These are phyloP conservation scores for Triadica sebifera DNA, from an alignment of 345 rosid genomes.

Conservation along the genomic window DNA sequence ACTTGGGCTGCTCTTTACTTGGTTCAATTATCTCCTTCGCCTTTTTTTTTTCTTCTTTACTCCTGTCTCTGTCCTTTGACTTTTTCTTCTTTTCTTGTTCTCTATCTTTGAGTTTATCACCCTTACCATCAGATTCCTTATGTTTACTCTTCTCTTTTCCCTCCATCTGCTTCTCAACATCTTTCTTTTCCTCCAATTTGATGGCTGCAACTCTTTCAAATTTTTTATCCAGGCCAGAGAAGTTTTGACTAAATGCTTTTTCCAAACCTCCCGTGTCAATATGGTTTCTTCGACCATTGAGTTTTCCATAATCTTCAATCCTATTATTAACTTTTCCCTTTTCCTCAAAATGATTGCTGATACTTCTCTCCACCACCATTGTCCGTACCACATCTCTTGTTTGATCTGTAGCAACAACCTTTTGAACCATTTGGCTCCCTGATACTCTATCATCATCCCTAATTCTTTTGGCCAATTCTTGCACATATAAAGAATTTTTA, in stretches of 20 bases:
- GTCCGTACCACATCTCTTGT: constrained; percentile 32
- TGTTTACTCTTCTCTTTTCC: constrained; percentile 36
- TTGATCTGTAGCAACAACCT: constrained; percentile 21
- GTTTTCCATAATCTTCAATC: constrained; percentile 33
- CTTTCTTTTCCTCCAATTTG: constrained; percentile 41
- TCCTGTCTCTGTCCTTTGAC: constrained; percentile 36
- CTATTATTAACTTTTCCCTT: constrained; percentile 31
- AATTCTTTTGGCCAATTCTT: constrained; percentile 55
- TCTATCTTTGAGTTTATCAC: constrained; percentile 31
- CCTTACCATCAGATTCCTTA: constrained; percentile 31
- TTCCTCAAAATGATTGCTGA: constrained; percentile 22
- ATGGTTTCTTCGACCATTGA: constrained; percentile 28
- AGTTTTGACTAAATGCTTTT: constrained; percentile 23
- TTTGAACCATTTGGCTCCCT: constrained; percentile 42
- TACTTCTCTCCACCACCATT: constrained; percentile 21
- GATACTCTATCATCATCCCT: constrained; percentile 45
- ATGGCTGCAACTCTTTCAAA: constrained; percentile 22
- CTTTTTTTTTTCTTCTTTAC: constrained; percentile 41
- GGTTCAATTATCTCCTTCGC: constrained; percentile 33
- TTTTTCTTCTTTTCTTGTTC: constrained; percentile 29
- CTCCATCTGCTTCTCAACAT: constrained; percentile 34
- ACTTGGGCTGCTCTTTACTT: constrained; percentile 37
- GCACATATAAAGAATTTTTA: constrained; percentile 42
- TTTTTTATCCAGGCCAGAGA: constrained; percentile 28
- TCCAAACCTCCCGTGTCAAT: constrained; percentile 25